These are phyloP conservation scores for Stylosanthes scabra DNA, from an alignment of 331 rosid genomes.

Conservation along the genomic window DNA sequence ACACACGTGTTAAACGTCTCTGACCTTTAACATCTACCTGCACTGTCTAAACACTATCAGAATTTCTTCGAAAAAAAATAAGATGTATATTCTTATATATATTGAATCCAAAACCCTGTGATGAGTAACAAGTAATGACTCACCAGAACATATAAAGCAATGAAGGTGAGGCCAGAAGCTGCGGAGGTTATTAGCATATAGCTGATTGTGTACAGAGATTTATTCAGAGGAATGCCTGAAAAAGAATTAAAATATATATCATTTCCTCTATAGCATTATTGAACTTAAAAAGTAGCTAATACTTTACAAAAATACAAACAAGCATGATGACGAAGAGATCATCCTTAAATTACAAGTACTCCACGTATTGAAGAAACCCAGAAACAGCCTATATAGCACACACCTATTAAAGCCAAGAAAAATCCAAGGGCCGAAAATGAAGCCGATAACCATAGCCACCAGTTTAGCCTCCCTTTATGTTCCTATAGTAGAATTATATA, in stretches of 20 bases:
- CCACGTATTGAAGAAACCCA: constrained; percentile 18
- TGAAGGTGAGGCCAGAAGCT: constrained; percentile 75
- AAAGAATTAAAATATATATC: constrained; percentile 24
- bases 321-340: constrained; percentile 19
- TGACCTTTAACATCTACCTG: constrained; percentile 82
- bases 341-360: constrained; percentile 2
- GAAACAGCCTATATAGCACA: constrained; percentile 24
- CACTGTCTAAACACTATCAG: constrained; percentile 35
- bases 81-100: too few relatives aligned
- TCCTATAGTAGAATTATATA: constrained; percentile 57
- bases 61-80: not conserved
- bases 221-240: constrained; percentile 87
- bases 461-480: constrained; percentile 68
- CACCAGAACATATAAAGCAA: constrained; percentile 77
- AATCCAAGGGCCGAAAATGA: constrained; percentile 62
- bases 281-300: constrained; percentile 18
- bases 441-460: constrained; percentile 67
- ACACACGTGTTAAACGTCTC: constrained; percentile 59
- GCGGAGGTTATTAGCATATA: constrained; percentile 84
- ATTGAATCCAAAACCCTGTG: not conserved
- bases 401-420: constrained; percentile 63
- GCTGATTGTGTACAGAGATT: constrained; percentile 80
- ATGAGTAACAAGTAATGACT: constrained; percentile 40
- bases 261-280: constrained; percentile 20
- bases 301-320: constrained; percentile 32